Conservation (phyloP, 1,139 yeast genomes). For the Geotrichum fermentans region DNA sequence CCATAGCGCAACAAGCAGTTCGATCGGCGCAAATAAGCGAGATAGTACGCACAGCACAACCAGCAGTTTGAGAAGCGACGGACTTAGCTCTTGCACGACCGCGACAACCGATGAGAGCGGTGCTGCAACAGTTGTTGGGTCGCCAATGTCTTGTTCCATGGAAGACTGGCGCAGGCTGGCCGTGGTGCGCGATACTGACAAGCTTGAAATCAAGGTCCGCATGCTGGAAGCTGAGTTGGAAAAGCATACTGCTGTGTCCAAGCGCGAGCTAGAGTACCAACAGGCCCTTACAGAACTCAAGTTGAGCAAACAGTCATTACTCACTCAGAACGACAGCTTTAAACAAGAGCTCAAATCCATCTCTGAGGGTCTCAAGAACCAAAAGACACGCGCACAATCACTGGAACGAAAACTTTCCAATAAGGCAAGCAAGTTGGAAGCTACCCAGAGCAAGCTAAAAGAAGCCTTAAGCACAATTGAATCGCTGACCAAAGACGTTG, state of each 20-base stretch:
- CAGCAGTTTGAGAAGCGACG: conserved; percentile 2
- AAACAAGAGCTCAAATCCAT: not conserved
- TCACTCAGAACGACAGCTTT: not conserved
- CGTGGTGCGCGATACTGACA: not conserved
- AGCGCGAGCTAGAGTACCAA: not conserved
- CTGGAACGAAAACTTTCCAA: not conserved
- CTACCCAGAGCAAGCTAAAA: not conserved
- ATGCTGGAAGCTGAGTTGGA: not conserved
- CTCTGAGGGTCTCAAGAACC: not conserved
- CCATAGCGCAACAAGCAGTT: not conserved
- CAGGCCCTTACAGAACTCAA: not conserved
- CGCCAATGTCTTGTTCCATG: not conserved
- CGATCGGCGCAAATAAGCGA: too few relatives aligned
- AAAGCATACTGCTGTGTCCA: not conserved
- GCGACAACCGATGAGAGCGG: not conserved
- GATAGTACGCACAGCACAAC: not conserved
- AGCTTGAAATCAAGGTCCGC: not conserved
- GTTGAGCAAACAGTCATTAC: not conserved
- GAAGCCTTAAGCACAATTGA: not conserved
- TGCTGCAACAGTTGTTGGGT: not conserved
- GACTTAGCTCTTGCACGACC: conserved; percentile 1
- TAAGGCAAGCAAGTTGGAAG: not conserved
- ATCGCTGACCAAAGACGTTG: not conserved
- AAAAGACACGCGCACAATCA: not conserved
- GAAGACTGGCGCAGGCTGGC: not conserved